Conservation (phyloP, 2,329 filamentous ascomycete genomes). For the Dothistroma septosporum region DNA sequence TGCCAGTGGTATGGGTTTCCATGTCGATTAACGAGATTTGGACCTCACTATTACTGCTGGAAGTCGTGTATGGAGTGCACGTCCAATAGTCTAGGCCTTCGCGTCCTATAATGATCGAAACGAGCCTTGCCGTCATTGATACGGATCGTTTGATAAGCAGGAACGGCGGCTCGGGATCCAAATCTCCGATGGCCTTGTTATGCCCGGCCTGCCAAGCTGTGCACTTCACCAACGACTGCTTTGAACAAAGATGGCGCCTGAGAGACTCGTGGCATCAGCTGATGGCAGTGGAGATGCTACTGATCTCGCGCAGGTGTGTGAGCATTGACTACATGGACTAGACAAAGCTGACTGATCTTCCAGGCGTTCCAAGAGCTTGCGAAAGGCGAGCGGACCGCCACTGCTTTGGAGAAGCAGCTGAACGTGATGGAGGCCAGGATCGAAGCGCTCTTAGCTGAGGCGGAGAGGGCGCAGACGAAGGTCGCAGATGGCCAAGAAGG, state of each 20-base stretch:
- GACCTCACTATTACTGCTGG: background rate
- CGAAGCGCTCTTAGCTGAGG: conserved; percentile 48
- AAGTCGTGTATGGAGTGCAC: background rate
- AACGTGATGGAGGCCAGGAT: conserved; percentile 54
- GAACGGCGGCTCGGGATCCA: background rate
- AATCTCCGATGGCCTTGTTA: background rate
- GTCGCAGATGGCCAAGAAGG: conserved; percentile 25
- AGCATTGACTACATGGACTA: background rate
- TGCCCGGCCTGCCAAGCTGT: background rate
- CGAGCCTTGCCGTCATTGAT: background rate
- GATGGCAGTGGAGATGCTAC: conserved; percentile 22
- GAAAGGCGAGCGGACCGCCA: conserved; percentile 54
- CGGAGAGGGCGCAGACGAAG: conserved; percentile 41
- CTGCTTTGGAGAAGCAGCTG: conserved; percentile 53
- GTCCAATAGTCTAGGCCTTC: background rate
- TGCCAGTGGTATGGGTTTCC: conserved; percentile 7
- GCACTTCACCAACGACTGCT: background rate
- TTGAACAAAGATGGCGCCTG: conserved; percentile 17
- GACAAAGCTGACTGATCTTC: background rate
- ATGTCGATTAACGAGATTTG: background rate
- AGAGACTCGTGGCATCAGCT: conserved; percentile 20
- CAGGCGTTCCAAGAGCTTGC: conserved; percentile 50
- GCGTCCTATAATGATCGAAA: background rate
- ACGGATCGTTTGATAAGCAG: background rate
- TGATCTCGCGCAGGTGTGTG: conserved; percentile 27